Base-by-base conservation (phyloP, 257 asterid genomes). In the Orobanche coerulescens region DNA sequence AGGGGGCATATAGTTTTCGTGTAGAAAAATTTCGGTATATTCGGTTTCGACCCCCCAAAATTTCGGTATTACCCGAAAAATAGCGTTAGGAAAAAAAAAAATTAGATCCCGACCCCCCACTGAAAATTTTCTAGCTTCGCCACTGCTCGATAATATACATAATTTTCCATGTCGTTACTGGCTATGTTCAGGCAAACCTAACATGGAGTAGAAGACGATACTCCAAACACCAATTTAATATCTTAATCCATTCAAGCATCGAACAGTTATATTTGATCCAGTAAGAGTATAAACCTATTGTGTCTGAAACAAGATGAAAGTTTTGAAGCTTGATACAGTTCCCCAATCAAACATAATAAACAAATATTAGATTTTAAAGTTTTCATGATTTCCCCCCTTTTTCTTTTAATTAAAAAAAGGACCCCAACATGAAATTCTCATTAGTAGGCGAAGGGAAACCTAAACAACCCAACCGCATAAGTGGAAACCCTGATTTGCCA, bases 401-500 rank as follows among this genome's bases (percentile, higher is more conserved):
- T 30, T 4, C 5, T 0, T 18, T 2, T 6, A 62, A 28, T 28
- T 34, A 0, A 6, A 28, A 12, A 20, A 18, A 16, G 34, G 36
- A 50, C 5, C 33, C 55, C 13, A 53, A 30, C 10, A 16, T 18
- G 1, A 26, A 24, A 6, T 33, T 49, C 56, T 44, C 12, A 12
- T 25, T 31, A 31, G 3, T 16, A 14, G 9, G 66, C 46, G 34
- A 33, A 36, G 18, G 7, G 44, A 20, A 19, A 24, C 56, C 58
- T 7, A 33, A 4, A n/a, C 50, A 19, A 66, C 23, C 22, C 4
- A 66, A 47, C 50, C 14, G 66, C 58, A 54, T 55, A 28, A 36
- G 0, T 18, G 59, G 42, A 58, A 70, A 60, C 65, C 68, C 71
- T 39, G 59, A 78, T 67, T 20, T 6, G 62, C 42, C 30, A 18